Evolutionary conservation across 2,329 filamentous ascomycete genomes (phyloP).

Genomic region (Exophiala spinifera): DNA sequence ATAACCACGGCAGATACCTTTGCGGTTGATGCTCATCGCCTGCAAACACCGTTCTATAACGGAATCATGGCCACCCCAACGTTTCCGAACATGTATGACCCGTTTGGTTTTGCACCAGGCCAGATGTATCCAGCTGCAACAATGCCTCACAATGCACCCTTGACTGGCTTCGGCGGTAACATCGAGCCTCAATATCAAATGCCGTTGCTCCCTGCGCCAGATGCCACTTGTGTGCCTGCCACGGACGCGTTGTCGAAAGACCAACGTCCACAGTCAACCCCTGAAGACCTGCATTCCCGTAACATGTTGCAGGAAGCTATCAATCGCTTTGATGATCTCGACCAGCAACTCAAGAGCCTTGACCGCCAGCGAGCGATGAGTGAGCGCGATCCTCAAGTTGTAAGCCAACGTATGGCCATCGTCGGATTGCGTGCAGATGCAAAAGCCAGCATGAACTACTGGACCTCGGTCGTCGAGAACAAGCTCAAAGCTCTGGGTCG

Average conservation of each 20-base stretch:
- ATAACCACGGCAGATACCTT: slow-evolving; percentile 5
- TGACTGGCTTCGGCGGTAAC: slow-evolving; percentile 10
- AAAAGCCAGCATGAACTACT: slow-evolving; percentile 20
- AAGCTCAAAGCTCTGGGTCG: slow-evolving; percentile 4
- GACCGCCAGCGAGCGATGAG: slow-evolving; percentile 28
- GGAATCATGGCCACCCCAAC: slow-evolving; percentile 6
- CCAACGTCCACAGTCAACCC: not conserved
- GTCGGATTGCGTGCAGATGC: slow-evolving; percentile 25
- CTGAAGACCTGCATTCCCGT: slow-evolving; percentile 1
- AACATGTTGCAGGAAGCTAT: slow-evolving; percentile 10
- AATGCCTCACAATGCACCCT: slow-evolving; percentile 4
- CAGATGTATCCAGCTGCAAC: slow-evolving; percentile 8
- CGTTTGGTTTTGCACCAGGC: slow-evolving; percentile 8
- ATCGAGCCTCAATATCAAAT: slow-evolving; percentile 6
- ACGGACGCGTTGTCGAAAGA: slow-evolving; percentile 1
- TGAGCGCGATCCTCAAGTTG: slow-evolving; percentile 16
- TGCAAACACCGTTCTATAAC: slow-evolving; percentile 10
- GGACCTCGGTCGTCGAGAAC: slow-evolving; percentile 11
- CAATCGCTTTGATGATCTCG: slow-evolving; percentile 21
- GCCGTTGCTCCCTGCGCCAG: slow-evolving; percentile 5
- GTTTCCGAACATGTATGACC: slow-evolving; percentile 10
- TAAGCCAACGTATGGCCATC: slow-evolving; percentile 23
- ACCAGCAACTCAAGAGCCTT: slow-evolving; percentile 26
- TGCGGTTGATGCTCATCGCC: slow-evolving; percentile 4
- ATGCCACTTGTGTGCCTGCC: slow-evolving; percentile 5